Evolutionary conservation across 1,284 basidiomycete species (phyloP), one percentile per base, ranked within the genome.

Genomic region (Veloporphyrellus conicus): DNA sequence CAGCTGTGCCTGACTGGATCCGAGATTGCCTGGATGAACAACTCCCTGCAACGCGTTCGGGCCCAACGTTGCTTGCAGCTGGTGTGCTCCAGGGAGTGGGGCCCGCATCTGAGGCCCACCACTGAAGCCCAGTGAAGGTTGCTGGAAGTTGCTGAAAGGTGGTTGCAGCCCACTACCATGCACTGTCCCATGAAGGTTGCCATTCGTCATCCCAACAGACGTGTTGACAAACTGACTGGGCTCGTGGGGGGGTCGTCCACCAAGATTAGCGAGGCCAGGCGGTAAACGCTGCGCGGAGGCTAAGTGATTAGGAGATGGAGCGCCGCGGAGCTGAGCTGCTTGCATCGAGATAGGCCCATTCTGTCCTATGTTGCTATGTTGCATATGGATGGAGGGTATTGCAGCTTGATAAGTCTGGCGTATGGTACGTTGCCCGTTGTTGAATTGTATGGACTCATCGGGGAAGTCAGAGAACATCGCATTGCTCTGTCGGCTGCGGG

Each of bases 241-340:
- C 43, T 89, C 87, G 58, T 88, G 86, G 7, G 87, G 87, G 23
- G 87, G 86, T 8, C 87, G 78, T 34, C 79, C 85, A 31, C 87
- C 87, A 23, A 89, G 76, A 58, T 88, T 88, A n/a, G 87, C 87
- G 35, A 90, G 70, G 27, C 87, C 87, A n/a, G 85, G 85, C 18
- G 86, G 87, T 32, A 90, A 67, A 41, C 85, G 78, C 60, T 87
- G 77, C 45, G 68, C 70, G 25, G 71, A 71, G 36, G 75, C 72
- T 34, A 78, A 61, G 25, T 74, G 65, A 54, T 71, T 76, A 45
- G 86, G 84, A 22, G 84, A 87, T 9, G 81, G 78, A 20, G 78
- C 82, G 45, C 82, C 81, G 22, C 87, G 84, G 68, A 77, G 86
- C 32, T 81, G 81, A 43, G 73, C 68, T 49, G 78, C 76, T 59